Base-by-base conservation (phyloP, 345 rosid species). In the Noccaea caerulescens region DNA sequence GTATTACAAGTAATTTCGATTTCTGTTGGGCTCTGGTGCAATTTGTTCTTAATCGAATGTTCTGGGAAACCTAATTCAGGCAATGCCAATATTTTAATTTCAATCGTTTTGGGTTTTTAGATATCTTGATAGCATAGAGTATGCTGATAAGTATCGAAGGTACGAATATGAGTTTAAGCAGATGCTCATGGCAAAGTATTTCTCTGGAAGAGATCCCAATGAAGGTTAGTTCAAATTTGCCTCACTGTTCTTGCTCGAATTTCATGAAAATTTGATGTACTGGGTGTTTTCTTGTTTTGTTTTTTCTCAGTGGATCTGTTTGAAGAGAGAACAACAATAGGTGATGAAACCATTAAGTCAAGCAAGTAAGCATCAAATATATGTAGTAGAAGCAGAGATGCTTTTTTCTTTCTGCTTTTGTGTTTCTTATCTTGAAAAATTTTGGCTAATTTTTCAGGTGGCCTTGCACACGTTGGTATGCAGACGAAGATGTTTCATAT, bases 271-370 rank as follows among this genome's bases (percentile, higher is more conserved):
- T 11, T 77, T 67, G 44, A 50, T 18, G 4, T 25, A n/a, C 12
- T 68, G 2, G 6, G 30, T 36, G 4, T 4, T 42, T 2, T 49
- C 44, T 11, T 38, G 10, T 27, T 14, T 23, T 27, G 30, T 27
- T 37, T 43, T 61, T 66, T 76, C 72, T 45, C 83, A 92, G 96
- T 72, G 6, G 76, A 83, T 66, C 50, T 86, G 60, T 92, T 79
- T 72, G 87, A 92, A 6, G 90, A 82, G 76, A 79, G 68, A 71
- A 76, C 72, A 7, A 72, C 80, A 1, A 80, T 87, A 46, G 88
- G 80, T 71, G 82, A 69, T 11, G 89, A 87, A 82, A 84, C 81
- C 25, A 86, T 87, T 82, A 73, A 78, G 83, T 85, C 95, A 23
- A 85, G 91, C 98, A 83, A 81, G 98, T 85, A 73, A 56, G 39